A percentile compares a stretch with the other conserved stretches of the same genome.
phyloP scores from a whole-genome alignment of 2,329 filamentous ascomycete genomes.

The Aureobasidium pullulans region DNA sequence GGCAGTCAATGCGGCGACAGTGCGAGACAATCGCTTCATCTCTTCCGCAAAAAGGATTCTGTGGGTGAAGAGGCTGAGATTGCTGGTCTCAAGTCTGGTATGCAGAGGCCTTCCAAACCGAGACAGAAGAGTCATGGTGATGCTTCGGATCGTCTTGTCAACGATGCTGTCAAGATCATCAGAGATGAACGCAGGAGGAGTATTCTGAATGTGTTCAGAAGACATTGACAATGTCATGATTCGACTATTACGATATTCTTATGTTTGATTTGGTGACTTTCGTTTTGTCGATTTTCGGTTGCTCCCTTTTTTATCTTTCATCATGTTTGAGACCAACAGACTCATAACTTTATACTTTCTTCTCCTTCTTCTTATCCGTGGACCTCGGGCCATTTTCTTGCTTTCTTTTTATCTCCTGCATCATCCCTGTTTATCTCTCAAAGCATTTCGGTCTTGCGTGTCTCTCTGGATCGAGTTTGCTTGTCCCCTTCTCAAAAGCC shows the following conservation, averaged over 20 bases:
- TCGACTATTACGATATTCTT: background rate
- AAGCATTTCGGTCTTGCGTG: too few species aligned
- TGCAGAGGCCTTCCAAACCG: background rate
- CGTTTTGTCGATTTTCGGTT: background rate
- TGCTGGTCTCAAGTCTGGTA: background rate
- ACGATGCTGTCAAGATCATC: slow-evolving; percentile 10
- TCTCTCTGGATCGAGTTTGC: too few species aligned
- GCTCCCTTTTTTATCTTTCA: background rate
- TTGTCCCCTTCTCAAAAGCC: too few species aligned
- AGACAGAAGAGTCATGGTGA: slow-evolving; percentile 13
- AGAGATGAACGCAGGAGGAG: slow-evolving; percentile 3
- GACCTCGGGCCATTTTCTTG: too few species aligned
- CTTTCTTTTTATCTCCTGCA: too few species aligned
- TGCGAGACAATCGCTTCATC: background rate
- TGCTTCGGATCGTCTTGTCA: background rate
- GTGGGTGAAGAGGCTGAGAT: background rate
- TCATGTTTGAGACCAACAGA: too few species aligned
- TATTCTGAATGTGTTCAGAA: slow-evolving; percentile 1
- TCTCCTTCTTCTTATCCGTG: too few species aligned
- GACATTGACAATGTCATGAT: background rate
- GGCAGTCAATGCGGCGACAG: slow-evolving; percentile 13
- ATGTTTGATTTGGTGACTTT: background rate
- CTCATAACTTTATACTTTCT: too few species aligned
- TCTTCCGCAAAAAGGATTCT: background rate
- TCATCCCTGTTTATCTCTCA: too few species aligned